These are phyloP conservation scores for Puccinellia tenuiflora DNA, from an alignment of 176 grass and related monocot species.

Conservation along the genomic window DNA sequence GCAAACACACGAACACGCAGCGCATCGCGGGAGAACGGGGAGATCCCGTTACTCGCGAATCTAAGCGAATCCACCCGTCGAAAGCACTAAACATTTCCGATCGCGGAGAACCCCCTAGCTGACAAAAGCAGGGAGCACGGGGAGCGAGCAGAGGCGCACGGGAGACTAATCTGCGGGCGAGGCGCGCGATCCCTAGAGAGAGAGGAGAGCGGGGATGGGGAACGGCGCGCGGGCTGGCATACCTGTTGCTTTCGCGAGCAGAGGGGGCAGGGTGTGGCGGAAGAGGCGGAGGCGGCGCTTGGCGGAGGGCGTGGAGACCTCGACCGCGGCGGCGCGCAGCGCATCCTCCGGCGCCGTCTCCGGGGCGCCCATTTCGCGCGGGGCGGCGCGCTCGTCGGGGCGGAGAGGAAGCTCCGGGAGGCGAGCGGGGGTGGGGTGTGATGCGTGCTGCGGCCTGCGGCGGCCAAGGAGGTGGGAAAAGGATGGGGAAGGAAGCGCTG, in stretches of 20 bases:
- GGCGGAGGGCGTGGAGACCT: constrained; percentile 65
- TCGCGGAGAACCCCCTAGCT: background rate
- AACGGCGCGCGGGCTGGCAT: background rate
- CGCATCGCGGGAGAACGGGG: background rate
- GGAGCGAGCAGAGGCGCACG: background rate
- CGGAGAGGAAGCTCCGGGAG: background rate
- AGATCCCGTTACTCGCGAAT: constrained; percentile 13
- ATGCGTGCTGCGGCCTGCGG: constrained; percentile 13
- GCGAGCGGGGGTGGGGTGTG: background rate
- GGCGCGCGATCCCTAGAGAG: background rate
- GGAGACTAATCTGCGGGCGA: background rate
- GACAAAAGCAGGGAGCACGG: constrained; percentile 7
- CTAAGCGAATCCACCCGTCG: background rate
- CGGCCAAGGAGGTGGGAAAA: constrained; percentile 1
- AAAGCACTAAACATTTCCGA: constrained; percentile 2
- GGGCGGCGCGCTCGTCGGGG: background rate
- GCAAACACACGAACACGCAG: background rate
- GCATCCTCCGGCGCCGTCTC: constrained; percentile 45
- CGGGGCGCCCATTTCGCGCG: constrained; percentile 34
- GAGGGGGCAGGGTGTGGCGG: constrained; percentile 43
- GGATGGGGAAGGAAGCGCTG: constrained; percentile 17
- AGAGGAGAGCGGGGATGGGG: background rate
- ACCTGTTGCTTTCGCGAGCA: constrained; percentile 41
- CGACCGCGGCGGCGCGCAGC: constrained; percentile 55
- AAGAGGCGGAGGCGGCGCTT: constrained; percentile 82